Conservation (phyloP, 371 early-diverging fungal genomes). For the Mucor saturninus region DNA sequence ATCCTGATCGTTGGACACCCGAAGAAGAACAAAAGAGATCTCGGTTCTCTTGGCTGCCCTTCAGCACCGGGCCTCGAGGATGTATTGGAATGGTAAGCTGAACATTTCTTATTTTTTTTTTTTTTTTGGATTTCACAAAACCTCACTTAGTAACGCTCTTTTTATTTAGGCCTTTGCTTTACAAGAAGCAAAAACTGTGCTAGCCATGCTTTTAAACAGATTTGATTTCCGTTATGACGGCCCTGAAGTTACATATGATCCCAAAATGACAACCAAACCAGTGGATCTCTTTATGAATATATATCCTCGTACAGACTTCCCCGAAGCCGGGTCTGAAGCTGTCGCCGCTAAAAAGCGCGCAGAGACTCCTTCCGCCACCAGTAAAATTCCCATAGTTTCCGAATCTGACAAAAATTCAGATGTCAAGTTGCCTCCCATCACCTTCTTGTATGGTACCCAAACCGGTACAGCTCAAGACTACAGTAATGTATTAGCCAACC, state of each 20-base stretch:
- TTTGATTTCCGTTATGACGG: slow-evolving; percentile 41
- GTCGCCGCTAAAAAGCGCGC: background rate
- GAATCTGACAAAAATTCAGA: background rate
- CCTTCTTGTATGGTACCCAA: slow-evolving; percentile 58
- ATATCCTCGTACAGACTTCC: slow-evolving; percentile 41
- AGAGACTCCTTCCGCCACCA: background rate
- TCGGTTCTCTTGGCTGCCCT: slow-evolving; percentile 59
- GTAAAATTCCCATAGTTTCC: too few species aligned
- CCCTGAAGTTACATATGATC: slow-evolving; percentile 3
- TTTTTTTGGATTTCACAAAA: too few species aligned
- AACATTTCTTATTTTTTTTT: background rate
- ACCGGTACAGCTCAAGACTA: slow-evolving; percentile 62
- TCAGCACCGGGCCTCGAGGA: slow-evolving; percentile 49
- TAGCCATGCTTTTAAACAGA: slow-evolving; percentile 49
- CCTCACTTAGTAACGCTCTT: background rate
- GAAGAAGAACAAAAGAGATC: slow-evolving; percentile 57
- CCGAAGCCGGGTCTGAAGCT: slow-evolving; percentile 6
- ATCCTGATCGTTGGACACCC: slow-evolving; percentile 62
- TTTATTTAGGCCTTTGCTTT: slow-evolving; percentile 42
- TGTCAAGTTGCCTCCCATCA: slow-evolving; percentile 36
- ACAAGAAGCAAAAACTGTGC: slow-evolving; percentile 59
- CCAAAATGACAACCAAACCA: slow-evolving; percentile 37
- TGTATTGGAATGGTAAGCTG: slow-evolving; percentile 48
- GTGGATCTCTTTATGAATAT: slow-evolving; percentile 37
- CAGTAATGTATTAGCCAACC: slow-evolving; percentile 43